Conservation (phyloP, 495 filamentous ascomycete species). For the Xylaria bambusicola region DNA sequence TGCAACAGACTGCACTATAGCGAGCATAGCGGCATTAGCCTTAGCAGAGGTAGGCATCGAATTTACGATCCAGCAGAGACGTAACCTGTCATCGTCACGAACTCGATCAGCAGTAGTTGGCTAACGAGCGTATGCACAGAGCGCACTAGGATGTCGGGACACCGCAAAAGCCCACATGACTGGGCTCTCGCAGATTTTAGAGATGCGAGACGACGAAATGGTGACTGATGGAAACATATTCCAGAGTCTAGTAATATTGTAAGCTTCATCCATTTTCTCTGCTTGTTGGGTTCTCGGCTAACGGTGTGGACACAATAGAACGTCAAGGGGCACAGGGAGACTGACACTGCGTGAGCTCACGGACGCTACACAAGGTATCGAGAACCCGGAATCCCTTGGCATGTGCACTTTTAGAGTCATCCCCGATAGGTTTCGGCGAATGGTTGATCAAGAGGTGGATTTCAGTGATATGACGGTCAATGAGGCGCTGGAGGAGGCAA, state of each 20-base stretch:
- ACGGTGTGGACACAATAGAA: constrained; percentile 2
- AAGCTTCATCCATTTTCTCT: neutral
- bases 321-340: constrained; percentile 18
- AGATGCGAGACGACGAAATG: constrained; percentile 22
- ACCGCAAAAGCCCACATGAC: constrained; percentile 21
- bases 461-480: constrained; percentile 18
- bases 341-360: constrained; percentile 18
- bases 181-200: constrained; percentile 17
- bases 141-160: constrained; percentile 19
- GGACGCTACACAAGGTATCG: constrained; percentile 16
- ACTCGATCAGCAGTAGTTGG: neutral
- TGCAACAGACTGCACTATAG: constrained; percentile 17
- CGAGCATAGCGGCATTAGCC: constrained; percentile 19
- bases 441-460: constrained; percentile 16
- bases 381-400: constrained; percentile 21
- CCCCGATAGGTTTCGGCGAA: constrained; percentile 16
- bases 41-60: constrained; percentile 15
- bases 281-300: neutral
- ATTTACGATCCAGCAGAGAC: neutral
- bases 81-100: neutral
- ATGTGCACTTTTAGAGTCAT: constrained; percentile 21
- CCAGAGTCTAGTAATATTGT: constrained; percentile 21
- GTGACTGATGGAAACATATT: constrained; percentile 21
- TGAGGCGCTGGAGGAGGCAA: constrained; percentile 17
- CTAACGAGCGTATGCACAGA: constrained; percentile 14